Base-by-base conservation (phyloP, 108 stramenopile genomes). In the Asterionellopsis glacialis region DNA sequence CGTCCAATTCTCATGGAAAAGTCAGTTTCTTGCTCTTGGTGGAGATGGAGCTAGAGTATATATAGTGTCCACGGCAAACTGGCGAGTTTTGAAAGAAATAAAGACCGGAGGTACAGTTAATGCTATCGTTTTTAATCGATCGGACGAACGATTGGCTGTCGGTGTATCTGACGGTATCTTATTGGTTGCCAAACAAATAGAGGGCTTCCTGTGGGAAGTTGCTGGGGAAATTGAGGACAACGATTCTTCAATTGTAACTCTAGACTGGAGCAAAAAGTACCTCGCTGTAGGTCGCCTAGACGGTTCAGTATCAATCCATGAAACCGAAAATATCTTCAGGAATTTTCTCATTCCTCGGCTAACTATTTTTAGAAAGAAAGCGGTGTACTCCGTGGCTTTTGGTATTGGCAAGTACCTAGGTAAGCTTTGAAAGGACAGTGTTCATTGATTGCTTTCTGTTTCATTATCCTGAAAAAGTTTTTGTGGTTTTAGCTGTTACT, bases 271-370 rank as follows among this genome's bases (percentile, higher is more conserved):
- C 16, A 67, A 72, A n/a, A 62, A 64, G 14, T 25, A 24, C 21
- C 52, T 81, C 7, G 80, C 72, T 0, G 41, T 75, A 21, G 80
- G 80, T 11, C 57, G 71, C 23, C 40, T 45, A 22, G 75, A 81
- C 55, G 80, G 75, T 0, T 50, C 75, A 11, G 72, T 81, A 18
- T 27, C 62, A 7, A 40, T 81, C 7, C 70, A 73, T 55, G 74
- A 72, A 16, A 53, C 72, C 40, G 75, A 68, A 9, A 65, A 81
- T 22, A 41, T 62, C 11, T 64, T 74, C 23, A 15, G 42, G 25
- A 65, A 70, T 47, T 63, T 67, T 54, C 58, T 69, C 33, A 56
- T 59, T 21, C 61, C 77, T 16, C 47, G 33, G 7, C 2, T 33
- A 7, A 33, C 33, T 33, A 7, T 33, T 33, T 33, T 33, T 33